These are phyloP conservation scores for Agaricus blazei DNA, from an alignment of 768 basidiomycete genomes.

Conservation along the genomic window DNA sequence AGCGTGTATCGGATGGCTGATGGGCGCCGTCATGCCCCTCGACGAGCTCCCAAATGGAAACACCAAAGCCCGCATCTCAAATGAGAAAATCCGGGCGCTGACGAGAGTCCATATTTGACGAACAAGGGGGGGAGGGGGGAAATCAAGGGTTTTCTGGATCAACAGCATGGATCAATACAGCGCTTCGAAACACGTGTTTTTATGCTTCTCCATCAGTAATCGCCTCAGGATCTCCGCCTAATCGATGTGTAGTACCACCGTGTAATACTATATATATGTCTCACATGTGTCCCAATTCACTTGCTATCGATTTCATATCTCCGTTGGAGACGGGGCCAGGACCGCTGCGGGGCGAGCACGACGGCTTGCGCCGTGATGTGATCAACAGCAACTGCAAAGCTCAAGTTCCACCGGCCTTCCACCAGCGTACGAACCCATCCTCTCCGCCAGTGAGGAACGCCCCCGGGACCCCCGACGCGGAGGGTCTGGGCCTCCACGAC, in stretches of 20 bases:
- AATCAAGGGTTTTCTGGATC: neutral
- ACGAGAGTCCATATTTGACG: constrained; percentile 25
- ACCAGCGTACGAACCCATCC: constrained; percentile 72
- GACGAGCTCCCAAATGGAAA: constrained; percentile 21
- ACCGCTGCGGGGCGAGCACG: no score
- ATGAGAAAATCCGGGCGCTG: constrained; percentile 27
- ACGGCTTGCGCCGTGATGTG: neutral
- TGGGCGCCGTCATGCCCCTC: constrained; percentile 40
- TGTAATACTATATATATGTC: constrained; percentile 1
- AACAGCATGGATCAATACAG: neutral
- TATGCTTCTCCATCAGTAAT: neutral
- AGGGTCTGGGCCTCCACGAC: constrained; percentile 67
- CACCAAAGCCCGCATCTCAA: constrained; percentile 15
- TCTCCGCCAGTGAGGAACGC: constrained; percentile 74
- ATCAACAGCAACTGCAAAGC: constrained; percentile 8
- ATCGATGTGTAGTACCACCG: neutral
- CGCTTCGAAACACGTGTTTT: neutral
- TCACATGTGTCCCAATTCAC: neutral
- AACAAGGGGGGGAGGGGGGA: no score
- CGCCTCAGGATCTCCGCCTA: neutral
- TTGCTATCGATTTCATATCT: constrained; percentile 5
- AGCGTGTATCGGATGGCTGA: constrained; percentile 34
- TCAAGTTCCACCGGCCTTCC: constrained; percentile 60
- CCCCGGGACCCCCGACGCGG: constrained; percentile 49
- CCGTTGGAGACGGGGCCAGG: neutral